Conservation (phyloP, 2,329 filamentous ascomycete genomes). For the Talaromyces sp. region DNA sequence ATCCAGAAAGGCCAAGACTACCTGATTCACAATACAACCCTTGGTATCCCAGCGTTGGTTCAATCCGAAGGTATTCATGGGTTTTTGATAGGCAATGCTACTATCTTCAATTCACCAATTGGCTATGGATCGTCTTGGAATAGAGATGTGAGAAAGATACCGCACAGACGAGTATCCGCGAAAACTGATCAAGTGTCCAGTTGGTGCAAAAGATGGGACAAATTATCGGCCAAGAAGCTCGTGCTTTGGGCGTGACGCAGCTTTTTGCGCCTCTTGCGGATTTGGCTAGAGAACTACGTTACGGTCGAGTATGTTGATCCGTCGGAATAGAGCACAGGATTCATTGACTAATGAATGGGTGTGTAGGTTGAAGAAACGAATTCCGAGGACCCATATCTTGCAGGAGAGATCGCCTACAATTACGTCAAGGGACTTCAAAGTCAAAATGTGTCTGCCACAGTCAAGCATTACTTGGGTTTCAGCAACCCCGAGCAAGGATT, state of each 20-base stretch:
- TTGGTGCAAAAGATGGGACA: slow-evolving; percentile 65
- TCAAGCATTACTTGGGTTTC: slow-evolving; percentile 73
- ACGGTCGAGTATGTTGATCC: slow-evolving; percentile 52
- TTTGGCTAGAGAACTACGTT: slow-evolving; percentile 67
- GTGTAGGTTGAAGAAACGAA: slow-evolving; percentile 64
- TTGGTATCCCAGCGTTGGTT: slow-evolving; percentile 69
- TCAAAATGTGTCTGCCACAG: slow-evolving; percentile 64
- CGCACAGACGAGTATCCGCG: neutral
- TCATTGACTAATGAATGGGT: neutral
- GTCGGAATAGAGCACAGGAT: neutral
- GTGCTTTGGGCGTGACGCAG: slow-evolving; percentile 68
- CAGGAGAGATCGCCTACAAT: slow-evolving; percentile 65
- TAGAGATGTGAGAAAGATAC: slow-evolving; percentile 38
- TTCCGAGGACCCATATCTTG: slow-evolving; percentile 65
- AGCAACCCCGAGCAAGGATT: slow-evolving; percentile 68
- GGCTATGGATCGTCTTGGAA: slow-evolving; percentile 70
- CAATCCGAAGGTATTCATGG: slow-evolving; percentile 73
- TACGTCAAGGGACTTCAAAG: slow-evolving; percentile 62
- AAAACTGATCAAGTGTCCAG: slow-evolving; percentile 14
- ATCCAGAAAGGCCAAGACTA: slow-evolving; percentile 68
- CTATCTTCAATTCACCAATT: slow-evolving; percentile 76
- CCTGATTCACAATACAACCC: slow-evolving; percentile 61
- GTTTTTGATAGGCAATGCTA: slow-evolving; percentile 67
- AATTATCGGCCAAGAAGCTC: slow-evolving; percentile 63
- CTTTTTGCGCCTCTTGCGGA: slow-evolving; percentile 70